Base-by-base conservation (phyloP, 228 moss, liverwort and hornwort genomes). In the Sphagnum magellanicum region DNA sequence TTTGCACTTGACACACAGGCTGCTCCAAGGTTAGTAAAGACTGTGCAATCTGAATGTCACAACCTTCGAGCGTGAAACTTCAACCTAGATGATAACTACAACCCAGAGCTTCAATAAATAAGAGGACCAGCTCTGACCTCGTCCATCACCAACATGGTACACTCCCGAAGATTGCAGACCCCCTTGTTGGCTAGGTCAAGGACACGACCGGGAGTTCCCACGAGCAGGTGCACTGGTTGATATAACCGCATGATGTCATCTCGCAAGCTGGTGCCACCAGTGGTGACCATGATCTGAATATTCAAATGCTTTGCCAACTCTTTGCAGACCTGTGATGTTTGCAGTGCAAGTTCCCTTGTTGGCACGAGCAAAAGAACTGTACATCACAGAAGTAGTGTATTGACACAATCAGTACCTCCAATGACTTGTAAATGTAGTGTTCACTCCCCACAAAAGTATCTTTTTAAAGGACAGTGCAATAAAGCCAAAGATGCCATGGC, bases 241-340 rank as follows among this genome's bases (percentile, higher is more conserved):
- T 89, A 89, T 14, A 89, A 75, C 4, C 89, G 89, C 89, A 89
- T 89, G 68, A 89, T 89, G 55, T 89, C 89, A 76, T 89, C 89
- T 52, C 86, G 83, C 75, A 89, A 75, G 71, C 89, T 89, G 32
- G 89, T 89, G 51, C 89, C 89, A 61, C 89, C 89, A 59, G 89
- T 89, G 13, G 89, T 89, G 4, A 89, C 89, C 89, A 89, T 89
- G 53, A 89, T 83, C 73, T 89, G 89, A 72, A 89, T 89, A 50
- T 83, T 85, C 77, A 89, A 69, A n/a, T 89, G 89, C 83, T 89
- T 89, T 52, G 89, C 86, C 12, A 89, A 81, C 75, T 89, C 89
- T 69, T 89, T 89, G 70, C 89, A 89, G 47, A 89, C 89, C 76
- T 89, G 89, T 68, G 89, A 89, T 48, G 89, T 89, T 68, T 89